Evolutionary conservation across 371 early-diverging fungal species (phyloP), one percentile per base, ranked within the genome.

Genomic region (Paramicrosporidium saccamoebae): DNA sequence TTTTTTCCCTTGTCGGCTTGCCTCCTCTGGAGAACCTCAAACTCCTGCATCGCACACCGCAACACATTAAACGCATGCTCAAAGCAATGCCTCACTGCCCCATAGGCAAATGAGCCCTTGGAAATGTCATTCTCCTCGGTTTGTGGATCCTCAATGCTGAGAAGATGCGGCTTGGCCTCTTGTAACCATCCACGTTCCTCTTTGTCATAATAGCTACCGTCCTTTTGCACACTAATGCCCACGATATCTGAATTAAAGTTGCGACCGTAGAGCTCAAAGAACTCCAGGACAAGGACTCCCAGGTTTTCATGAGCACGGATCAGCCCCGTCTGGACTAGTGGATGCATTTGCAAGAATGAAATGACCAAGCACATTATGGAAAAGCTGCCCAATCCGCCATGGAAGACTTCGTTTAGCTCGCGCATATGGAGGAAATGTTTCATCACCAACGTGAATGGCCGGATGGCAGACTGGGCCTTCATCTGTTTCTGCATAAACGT

Each of bases 331-430:
- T 52, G 58, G 0, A 88, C 30, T 15, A 54, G 41, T 0, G 92
- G 92, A 37, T 96, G 92, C 44, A 64, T 46, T 56, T 71, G 77
- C 16, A 90, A 37, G 32, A 90, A 78, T 27, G 64, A 61, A 14
- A 71, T 44, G 2, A 77, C 58, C 41, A 94, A 32, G 24, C 69
- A 50, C 24, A 79, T 55, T 11, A 79, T 52, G 2, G 73, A 64
- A 36, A 82, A 96, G n/a, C 73, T 66, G 10, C 88, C 78, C 26
- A 95, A 32, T 1, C 94, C 95, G 12, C 97, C 97, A 1, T 51
- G 53, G 29, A 56, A 77, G 3, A 78, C 75, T 37, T 94, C 90
- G 39, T 86, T 82, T 29, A 74, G 34, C 4, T 48, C 35, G 14
- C 73, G 52, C 23, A 55, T 46, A 2, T 47, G 30, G 19, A 90